Percentiles rank a stretch among this genome's conserved stretches.
phyloP scores from a whole-genome alignment of 129 eudicot species.

The Tagetes erecta region DNA sequence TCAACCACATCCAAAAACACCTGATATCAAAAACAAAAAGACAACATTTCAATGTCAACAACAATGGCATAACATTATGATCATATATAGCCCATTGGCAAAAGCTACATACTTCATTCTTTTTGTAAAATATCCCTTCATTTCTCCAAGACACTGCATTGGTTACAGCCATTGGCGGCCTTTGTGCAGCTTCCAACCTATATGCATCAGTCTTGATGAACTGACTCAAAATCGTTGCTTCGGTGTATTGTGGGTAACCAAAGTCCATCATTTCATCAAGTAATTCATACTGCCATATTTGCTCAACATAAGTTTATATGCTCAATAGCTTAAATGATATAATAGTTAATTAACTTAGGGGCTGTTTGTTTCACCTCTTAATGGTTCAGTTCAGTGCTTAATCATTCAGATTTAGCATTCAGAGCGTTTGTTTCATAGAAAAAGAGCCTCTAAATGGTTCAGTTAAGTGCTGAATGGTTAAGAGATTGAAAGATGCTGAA shows the following conservation, averaged over 20 bases:
- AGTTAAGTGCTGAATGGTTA: too few species aligned
- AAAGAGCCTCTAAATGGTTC: too few species aligned
- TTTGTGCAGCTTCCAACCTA: slow-evolving; percentile 71
- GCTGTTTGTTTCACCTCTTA: too few species aligned
- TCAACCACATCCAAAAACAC: slow-evolving; percentile 86
- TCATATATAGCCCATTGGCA: background rate
- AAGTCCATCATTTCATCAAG: slow-evolving; percentile 98
- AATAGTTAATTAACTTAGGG: background rate
- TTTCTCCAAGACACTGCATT: slow-evolving; percentile 93
- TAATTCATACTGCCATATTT: slow-evolving; percentile 64
- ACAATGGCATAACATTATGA: background rate
- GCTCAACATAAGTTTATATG: background rate
- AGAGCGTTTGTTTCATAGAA: too few species aligned
- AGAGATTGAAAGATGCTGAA: too few species aligned
- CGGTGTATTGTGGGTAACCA: slow-evolving; percentile 89
- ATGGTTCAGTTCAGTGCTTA: too few species aligned
- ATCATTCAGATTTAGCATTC: too few species aligned
- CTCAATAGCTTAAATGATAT: background rate
- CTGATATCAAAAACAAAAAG: slow-evolving; percentile 29
- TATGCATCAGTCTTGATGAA: slow-evolving; percentile 87
- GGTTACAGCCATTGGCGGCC: slow-evolving; percentile 98
- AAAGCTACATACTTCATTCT: slow-evolving; percentile 57
- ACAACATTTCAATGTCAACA: background rate
- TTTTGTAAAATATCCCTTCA: slow-evolving; percentile 73
- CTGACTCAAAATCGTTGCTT: slow-evolving; percentile 82